A percentile compares a stretch with the other conserved stretches of the same genome.
Conservation (phyloP, 805 yeast genomes). For the Pichia phayaonensis region DNA sequence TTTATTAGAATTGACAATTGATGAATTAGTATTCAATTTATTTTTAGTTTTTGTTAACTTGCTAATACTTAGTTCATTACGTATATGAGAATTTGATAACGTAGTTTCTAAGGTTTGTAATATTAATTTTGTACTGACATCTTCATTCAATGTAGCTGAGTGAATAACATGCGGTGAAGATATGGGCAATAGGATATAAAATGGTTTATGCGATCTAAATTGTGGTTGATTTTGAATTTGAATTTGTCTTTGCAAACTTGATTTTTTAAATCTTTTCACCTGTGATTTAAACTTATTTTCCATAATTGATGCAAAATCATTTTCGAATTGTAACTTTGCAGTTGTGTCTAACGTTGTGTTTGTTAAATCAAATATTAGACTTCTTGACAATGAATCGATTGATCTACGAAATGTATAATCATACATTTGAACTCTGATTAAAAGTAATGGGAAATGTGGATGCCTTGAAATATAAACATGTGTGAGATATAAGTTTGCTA, state of each 20-base stretch:
- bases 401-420: conserved; percentile 32
- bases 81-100: conserved; percentile 26
- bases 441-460: conserved; percentile 50
- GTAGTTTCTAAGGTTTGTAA: conserved; percentile 54
- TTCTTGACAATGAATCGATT: background rate
- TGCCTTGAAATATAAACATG: conserved; percentile 63
- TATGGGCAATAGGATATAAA: conserved; percentile 57
- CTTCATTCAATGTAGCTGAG: conserved; percentile 32
- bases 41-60: too few species aligned
- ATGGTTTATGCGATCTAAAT: conserved; percentile 44
- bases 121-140: conserved; percentile 43
- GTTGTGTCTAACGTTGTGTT: background rate
- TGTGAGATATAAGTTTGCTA: conserved; percentile 47
- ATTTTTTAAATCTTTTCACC: background rate
- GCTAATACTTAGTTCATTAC: background rate
- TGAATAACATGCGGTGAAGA: conserved; percentile 64
- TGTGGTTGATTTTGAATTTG: conserved; percentile 9
- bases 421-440: conserved; percentile 63
- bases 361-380: conserved; percentile 2
- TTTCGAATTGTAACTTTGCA: conserved; percentile 9
- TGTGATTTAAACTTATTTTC: conserved; percentile 12
- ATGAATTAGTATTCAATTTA: background rate
- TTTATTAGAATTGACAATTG: background rate
- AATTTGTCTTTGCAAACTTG: conserved; percentile 1
- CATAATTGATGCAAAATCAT: conserved; percentile 7